phyloP scores from a whole-genome alignment of 352 stramenopile genomes.

The Pythium aquatile region DNA sequence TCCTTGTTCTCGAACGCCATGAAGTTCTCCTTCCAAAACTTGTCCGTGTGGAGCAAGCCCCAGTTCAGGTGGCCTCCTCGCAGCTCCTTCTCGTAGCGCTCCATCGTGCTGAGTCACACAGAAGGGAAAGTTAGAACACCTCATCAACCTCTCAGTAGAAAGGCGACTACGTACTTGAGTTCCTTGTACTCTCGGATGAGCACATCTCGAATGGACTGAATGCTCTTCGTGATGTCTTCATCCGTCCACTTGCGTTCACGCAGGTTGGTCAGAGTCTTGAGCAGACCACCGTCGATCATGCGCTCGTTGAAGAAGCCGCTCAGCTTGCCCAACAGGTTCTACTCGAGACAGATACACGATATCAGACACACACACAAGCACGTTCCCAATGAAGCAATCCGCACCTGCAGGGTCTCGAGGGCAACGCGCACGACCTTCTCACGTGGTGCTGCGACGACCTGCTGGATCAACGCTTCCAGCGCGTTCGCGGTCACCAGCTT shows the following conservation, averaged over 20 bases:
- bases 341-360: neutral
- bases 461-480: constrained; percentile 70
- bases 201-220: constrained; percentile 74
- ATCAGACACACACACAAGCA: neutral
- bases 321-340: constrained; percentile 78
- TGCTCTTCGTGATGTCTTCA: constrained; percentile 90
- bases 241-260: constrained; percentile 94
- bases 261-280: constrained; percentile 95
- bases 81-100: constrained; percentile 96
- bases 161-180: constrained; percentile 60
- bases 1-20: constrained; percentile 96
- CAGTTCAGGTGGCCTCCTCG: constrained; percentile 94
- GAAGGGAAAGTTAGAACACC: neutral
- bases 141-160: no score
- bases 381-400: neutral
- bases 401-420: constrained; percentile 89
- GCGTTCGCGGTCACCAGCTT: constrained; percentile 70
- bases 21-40: constrained; percentile 99
- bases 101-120: constrained; percentile 83
- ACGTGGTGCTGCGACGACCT: constrained; percentile 91
- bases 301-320: constrained; percentile 87
- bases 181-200: constrained; percentile 88
- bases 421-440: constrained; percentile 97
- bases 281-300: constrained; percentile 95
- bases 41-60: constrained; percentile 96